Percentiles rank a stretch among this genome's conserved stretches.
phyloP scores from a whole-genome alignment of 345 rosid genomes.

The Melaleuca alternifolia region DNA sequence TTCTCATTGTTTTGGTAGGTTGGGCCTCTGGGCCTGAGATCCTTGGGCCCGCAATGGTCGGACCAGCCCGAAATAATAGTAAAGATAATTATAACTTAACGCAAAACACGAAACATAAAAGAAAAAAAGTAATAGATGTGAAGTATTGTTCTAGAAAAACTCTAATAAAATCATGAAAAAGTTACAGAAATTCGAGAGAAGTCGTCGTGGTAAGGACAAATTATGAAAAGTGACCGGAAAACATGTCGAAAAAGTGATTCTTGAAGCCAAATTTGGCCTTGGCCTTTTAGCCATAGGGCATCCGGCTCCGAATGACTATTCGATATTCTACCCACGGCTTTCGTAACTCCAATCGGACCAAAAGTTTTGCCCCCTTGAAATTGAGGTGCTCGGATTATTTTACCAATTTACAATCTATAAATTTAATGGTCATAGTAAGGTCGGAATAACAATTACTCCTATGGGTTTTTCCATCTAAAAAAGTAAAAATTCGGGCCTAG shows the following conservation, averaged over 20 bases:
- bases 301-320: neutral
- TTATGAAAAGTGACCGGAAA: neutral
- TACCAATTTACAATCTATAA: neutral
- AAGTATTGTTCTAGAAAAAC: neutral
- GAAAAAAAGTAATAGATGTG: neutral
- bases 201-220: rapidly evolving
- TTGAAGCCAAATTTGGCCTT: neutral
- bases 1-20: neutral
- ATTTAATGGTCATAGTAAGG: neutral
- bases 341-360: neutral
- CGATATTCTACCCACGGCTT: neutral
- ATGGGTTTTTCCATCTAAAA: too few species aligned
- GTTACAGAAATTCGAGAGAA: too few species aligned
- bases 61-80: neutral
- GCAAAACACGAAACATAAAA: neutral
- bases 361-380: neutral
- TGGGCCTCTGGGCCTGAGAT: neutral
- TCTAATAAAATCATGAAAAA: neutral
- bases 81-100: neutral
- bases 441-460: too few species aligned
- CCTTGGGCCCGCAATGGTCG: rapidly evolving
- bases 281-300: neutral
- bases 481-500: neutral
- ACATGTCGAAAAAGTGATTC: neutral
- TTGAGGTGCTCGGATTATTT: neutral